These are phyloP conservation scores for Metarhizium brunneum DNA, from an alignment of 2,329 filamentous ascomycete species.

Conservation along the genomic window DNA sequence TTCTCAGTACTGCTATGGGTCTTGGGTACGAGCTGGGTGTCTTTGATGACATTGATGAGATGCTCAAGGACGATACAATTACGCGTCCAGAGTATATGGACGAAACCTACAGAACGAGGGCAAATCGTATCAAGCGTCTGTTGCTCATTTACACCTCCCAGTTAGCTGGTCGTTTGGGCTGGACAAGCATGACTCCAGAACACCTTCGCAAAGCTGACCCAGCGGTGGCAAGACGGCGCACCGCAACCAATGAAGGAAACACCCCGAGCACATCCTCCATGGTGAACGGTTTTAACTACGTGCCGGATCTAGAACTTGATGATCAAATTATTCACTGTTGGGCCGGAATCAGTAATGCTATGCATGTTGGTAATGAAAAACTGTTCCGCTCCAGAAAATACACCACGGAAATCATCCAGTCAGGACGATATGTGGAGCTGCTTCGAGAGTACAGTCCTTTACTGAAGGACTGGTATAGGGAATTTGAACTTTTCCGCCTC, in stretches of 20 bases:
- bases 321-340: slow-evolving; percentile 77
- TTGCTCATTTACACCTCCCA: slow-evolving; percentile 88
- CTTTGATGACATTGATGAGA: slow-evolving; percentile 80
- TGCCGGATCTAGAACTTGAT: slow-evolving; percentile 56
- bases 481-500: slow-evolving; percentile 70
- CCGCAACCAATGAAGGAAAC: slow-evolving; percentile 43
- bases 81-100: slow-evolving; percentile 62
- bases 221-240: slow-evolving; percentile 41
- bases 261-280: slow-evolving; percentile 52
- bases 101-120: slow-evolving; percentile 66
- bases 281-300: slow-evolving; percentile 54
- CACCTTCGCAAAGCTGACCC: slow-evolving; percentile 49
- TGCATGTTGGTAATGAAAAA: slow-evolving; percentile 82
- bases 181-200: slow-evolving; percentile 87
- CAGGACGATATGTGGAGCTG: slow-evolving; percentile 70
- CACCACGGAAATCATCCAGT: slow-evolving; percentile 82
- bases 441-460: slow-evolving; percentile 75
- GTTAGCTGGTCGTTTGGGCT: slow-evolving; percentile 82
- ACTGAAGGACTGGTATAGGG: slow-evolving; percentile 67
- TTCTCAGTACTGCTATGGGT: slow-evolving; percentile 82
- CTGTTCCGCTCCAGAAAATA: slow-evolving; percentile 81
- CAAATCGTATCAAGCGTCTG: slow-evolving; percentile 73
- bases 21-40: slow-evolving; percentile 90
- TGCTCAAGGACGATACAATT: slow-evolving; percentile 49
- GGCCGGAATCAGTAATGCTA: slow-evolving; percentile 86